These are phyloP conservation scores for Phlebopus sp. DNA, from an alignment of 1,284 basidiomycete genomes.

Conservation along the genomic window DNA sequence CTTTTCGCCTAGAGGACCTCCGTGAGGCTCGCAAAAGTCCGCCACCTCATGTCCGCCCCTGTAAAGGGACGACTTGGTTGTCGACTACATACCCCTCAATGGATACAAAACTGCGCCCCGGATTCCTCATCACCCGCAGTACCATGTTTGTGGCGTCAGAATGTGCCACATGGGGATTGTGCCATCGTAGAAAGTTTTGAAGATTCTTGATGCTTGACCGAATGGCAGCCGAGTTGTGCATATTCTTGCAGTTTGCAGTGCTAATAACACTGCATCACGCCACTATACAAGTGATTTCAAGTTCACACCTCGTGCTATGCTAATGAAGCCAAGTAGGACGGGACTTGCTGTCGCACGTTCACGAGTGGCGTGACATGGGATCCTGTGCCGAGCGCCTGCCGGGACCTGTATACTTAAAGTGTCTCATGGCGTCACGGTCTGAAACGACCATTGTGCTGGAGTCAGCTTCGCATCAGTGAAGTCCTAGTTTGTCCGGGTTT, in stretches of 20 bases:
- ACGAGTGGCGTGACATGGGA: slow-evolving; percentile 21
- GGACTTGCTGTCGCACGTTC: slow-evolving; percentile 14
- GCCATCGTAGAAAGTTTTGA: neutral
- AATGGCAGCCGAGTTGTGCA: neutral
- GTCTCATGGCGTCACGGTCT: neutral
- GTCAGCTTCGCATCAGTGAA: neutral
- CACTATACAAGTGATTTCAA: slow-evolving; percentile 14
- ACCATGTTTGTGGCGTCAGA: neutral
- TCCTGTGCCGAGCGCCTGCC: neutral
- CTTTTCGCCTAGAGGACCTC: too few species aligned
- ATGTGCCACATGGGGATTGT: neutral
- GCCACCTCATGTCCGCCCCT: neutral
- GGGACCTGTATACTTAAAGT: neutral
- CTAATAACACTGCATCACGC: neutral
- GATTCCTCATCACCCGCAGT: neutral
- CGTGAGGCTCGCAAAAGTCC: neutral
- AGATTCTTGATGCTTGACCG: neutral
- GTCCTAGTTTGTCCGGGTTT: slow-evolving; percentile 3
- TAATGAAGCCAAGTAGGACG: slow-evolving; percentile 3
- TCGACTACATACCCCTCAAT: too few species aligned
- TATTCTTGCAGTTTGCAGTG: neutral
- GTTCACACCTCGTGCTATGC: slow-evolving; percentile 14
- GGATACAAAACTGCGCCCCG: neutral
- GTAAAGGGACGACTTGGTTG: neutral
- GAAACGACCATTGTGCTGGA: neutral